Evolutionary conservation across 148 eudicot genomes (phyloP), one percentile per base, ranked within the genome.

Genomic region (Cornus florida): DNA sequence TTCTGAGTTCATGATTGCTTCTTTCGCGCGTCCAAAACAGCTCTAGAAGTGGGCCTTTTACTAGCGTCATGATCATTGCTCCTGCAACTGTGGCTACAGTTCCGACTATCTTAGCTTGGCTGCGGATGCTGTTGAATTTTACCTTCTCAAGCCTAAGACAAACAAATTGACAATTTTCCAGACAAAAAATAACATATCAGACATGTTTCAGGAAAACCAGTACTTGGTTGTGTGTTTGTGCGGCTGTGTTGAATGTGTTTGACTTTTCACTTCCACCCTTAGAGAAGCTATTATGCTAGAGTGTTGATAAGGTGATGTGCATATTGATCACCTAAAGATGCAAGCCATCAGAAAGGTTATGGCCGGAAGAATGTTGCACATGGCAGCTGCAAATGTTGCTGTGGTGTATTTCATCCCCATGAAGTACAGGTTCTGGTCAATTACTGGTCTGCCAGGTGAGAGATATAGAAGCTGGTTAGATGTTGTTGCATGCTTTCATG

Each of bases 1-100:
- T 80, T 46, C 68, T 80, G 17, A 59, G 79, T n/a, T 79, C 86
- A 50, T 79, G 76, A 56, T 41, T 69, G 48, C 76, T 71, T 20
- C 75, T 74, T 80, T 73, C 77, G n/a, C 79, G 83, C 24, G 89
- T 83, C 91, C 85, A 83, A 50, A 84, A 71, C 7, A 89, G 82
- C 8, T 72, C 50, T 4, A 94, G 46, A 43, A 87, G 65, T 22
- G 97, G 98, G 17, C 97, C 98, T 84, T 83, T 89, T 3, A 91
- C 81, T 17, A 95, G 71, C 11, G 98, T 94, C 97, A 94, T 94
- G 86, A 94, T 79, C 98, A 95, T 95, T 48, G 98, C 98, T 67
- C 98, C 98, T 60, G 85, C 98, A 4, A 95, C 86, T 9, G 96
- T 91, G 46, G 87, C 87, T 20, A 93, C 68, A 4, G 98, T 95